Conservation (phyloP, 2,329 filamentous ascomycete genomes). For the Microdochium bolleyi region DNA sequence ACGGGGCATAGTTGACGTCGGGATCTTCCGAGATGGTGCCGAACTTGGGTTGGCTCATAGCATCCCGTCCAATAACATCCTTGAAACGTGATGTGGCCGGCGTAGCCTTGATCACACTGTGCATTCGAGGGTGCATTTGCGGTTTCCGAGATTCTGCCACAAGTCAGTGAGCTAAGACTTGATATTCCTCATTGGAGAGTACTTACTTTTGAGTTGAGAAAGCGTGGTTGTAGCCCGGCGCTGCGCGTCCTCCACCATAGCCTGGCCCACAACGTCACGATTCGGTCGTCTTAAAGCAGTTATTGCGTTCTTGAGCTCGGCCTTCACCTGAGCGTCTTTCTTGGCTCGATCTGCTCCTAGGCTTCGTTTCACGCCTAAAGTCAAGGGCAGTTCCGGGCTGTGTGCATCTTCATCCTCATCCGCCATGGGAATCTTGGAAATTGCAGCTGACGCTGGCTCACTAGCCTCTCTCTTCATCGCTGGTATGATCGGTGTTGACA, state of each 20-base stretch:
- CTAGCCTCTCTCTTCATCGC: constrained; percentile 62
- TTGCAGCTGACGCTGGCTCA: constrained; percentile 42
- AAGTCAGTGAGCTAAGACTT: constrained; percentile 17
- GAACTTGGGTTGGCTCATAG: constrained; percentile 16
- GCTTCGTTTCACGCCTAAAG: background rate
- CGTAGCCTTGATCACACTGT: constrained; percentile 47
- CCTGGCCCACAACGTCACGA: constrained; percentile 58
- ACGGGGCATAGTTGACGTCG: constrained; percentile 19
- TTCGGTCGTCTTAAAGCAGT: constrained; percentile 68
- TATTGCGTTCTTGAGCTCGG: constrained; percentile 68
- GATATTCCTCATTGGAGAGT: background rate
- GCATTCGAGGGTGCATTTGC: constrained; percentile 24
- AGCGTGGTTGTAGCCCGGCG: constrained; percentile 42
- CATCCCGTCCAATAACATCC: constrained; percentile 29
- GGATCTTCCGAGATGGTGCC: constrained; percentile 8
- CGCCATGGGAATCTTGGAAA: constrained; percentile 39
- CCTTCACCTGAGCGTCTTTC: constrained; percentile 60
- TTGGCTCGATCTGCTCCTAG: constrained; percentile 39
- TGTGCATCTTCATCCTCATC: constrained; percentile 13
- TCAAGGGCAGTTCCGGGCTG: background rate
- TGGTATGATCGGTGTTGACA: constrained; percentile 52
- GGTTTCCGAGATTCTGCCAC: constrained; percentile 44
- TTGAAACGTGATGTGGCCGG: constrained; percentile 47
- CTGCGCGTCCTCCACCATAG: constrained; percentile 60
- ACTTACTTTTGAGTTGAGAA: constrained; percentile 41